phyloP scores from a whole-genome alignment of 2,329 filamentous ascomycete species.

The Magnaporthiopsis poae region DNA sequence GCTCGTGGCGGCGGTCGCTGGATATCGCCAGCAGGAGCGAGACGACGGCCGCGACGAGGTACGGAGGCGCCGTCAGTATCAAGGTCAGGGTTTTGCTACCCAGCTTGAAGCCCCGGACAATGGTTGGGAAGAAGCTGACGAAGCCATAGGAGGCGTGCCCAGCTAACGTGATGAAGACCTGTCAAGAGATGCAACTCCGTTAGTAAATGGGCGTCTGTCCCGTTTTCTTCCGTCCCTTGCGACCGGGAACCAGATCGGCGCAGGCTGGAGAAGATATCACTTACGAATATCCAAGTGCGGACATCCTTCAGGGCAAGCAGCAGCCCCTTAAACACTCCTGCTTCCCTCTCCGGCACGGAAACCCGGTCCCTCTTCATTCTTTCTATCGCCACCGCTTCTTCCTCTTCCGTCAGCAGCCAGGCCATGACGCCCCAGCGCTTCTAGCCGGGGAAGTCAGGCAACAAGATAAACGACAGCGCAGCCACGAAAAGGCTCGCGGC shows the following conservation, averaged over 20 bases:
- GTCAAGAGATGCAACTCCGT: background rate
- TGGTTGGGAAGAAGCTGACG: conserved; percentile 19
- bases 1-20: conserved; percentile 7
- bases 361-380: conserved; percentile 1
- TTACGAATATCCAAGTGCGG: conserved; percentile 18
- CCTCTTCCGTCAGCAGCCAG: conserved; percentile 3
- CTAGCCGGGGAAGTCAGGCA: conserved; percentile 5
- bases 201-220: background rate
- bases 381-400: background rate
- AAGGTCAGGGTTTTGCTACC: conserved; percentile 21
- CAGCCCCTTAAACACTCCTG: conserved; percentile 14
- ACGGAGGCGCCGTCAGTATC: conserved; percentile 21
- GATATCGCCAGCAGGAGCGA: conserved; percentile 9
- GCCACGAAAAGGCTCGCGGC: conserved; percentile 31
- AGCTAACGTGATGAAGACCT: conserved; percentile 13
- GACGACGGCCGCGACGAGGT: conserved; percentile 15
- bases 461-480: background rate
- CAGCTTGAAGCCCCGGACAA: conserved; percentile 14
- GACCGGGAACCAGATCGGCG: background rate
- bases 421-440: background rate
- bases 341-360: background rate
- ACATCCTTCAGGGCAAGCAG: conserved; percentile 16
- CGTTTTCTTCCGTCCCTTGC: background rate
- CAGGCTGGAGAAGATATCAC: background rate
- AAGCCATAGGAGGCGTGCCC: conserved; percentile 18